A percentile compares a stretch with the other conserved stretches of the same genome.
Conservation (phyloP, 2,329 filamentous ascomycete species). For the Aspergillus sojae region DNA sequence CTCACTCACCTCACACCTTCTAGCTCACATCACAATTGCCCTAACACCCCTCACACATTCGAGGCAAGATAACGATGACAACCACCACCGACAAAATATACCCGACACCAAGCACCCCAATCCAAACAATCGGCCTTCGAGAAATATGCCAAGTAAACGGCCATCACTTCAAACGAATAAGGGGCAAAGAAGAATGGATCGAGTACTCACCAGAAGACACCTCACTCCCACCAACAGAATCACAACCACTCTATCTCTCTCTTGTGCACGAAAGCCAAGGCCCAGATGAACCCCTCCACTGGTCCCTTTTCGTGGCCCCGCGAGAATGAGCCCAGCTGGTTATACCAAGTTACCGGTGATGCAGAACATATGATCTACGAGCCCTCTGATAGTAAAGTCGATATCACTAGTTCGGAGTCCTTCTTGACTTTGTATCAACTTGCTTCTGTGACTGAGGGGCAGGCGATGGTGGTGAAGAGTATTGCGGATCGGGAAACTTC, state of each 20-base stretch:
- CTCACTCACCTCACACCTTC: no score
- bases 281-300: slow-evolving; percentile 25
- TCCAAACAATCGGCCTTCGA: not conserved
- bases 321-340: slow-evolving; percentile 25
- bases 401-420: slow-evolving; percentile 12
- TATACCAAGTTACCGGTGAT: slow-evolving; percentile 32
- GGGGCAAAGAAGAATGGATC: not conserved
- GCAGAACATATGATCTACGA: slow-evolving; percentile 28
- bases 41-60: not conserved
- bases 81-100: not conserved
- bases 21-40: no score
- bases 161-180: not conserved
- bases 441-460: slow-evolving; percentile 18
- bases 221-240: not conserved
- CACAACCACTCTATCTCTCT: slow-evolving; percentile 11
- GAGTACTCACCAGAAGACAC: not conserved
- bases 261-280: slow-evolving; percentile 25
- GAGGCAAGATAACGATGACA: not conserved
- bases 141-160: not conserved
- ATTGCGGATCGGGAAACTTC: slow-evolving; percentile 23
- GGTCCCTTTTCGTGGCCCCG: slow-evolving; percentile 27
- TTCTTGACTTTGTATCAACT: slow-evolving; percentile 22
- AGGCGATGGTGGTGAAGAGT: slow-evolving; percentile 18
- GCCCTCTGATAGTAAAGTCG: slow-evolving; percentile 15
- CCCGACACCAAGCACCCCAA: not conserved